Percentiles rank a stretch among this genome's conserved stretches.
These are phyloP conservation scores for Clohesyomyces aquaticus DNA, from an alignment of 495 filamentous ascomycete genomes.

Conservation along the genomic window DNA sequence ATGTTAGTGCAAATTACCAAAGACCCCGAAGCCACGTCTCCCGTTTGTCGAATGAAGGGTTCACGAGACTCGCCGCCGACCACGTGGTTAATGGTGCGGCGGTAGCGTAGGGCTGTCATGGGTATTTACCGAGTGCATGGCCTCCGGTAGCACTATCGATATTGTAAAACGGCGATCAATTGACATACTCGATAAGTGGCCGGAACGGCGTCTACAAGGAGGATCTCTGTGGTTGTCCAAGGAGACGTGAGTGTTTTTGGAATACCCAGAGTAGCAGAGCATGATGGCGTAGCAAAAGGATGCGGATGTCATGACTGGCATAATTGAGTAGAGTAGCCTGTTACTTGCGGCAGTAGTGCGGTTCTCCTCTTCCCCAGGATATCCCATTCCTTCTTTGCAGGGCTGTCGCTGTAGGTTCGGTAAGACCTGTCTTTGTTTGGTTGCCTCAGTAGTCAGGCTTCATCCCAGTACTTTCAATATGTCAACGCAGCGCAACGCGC, in stretches of 20 bases:
- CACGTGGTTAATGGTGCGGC: background rate
- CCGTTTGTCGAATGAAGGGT: background rate
- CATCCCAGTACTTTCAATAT: background rate
- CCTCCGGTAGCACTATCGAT: background rate
- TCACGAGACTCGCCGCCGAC: background rate
- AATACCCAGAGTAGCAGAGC: no score
- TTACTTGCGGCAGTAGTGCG: background rate
- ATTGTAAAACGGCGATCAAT: background rate
- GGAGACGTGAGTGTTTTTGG: background rate
- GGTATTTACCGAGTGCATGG: constrained; percentile 4
- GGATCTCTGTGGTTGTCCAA: background rate
- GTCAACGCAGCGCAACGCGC: background rate
- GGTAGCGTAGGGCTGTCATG: constrained; percentile 3
- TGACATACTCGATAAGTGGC: background rate
- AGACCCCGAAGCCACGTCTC: background rate
- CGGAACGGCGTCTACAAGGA: background rate
- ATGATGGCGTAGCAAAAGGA: no score
- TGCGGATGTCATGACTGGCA: background rate
- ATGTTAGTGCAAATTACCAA: background rate
- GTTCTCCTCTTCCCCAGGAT: background rate
- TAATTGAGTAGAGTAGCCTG: background rate
- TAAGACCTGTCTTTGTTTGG: background rate
- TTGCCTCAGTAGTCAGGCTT: background rate
- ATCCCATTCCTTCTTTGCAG: background rate
- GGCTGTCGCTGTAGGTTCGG: background rate